Percentiles rank a stretch among this genome's conserved stretches.
phyloP scores from a whole-genome alignment of 148 eudicot species.

The Polygonum maritimum region DNA sequence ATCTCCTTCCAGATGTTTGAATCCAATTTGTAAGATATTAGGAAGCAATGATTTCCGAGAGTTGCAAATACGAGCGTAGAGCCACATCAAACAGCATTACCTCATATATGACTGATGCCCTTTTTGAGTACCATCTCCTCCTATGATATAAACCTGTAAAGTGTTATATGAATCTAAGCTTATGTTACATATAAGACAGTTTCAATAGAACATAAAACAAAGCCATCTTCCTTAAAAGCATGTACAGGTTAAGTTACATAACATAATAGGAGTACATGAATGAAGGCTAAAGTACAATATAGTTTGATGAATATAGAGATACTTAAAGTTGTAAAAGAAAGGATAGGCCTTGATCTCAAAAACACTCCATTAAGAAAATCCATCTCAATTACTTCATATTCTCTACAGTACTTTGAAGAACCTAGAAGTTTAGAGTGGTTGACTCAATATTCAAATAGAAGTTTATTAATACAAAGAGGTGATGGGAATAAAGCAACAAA shows the following conservation, averaged over 20 bases:
- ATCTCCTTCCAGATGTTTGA: slow-evolving; percentile 42
- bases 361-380: too few relatives aligned
- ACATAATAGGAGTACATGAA: not conserved
- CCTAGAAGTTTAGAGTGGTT: not conserved
- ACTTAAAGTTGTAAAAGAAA: not conserved
- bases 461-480: not conserved
- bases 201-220: not conserved
- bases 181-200: not conserved
- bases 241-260: not conserved
- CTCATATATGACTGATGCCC: slow-evolving; percentile 86
- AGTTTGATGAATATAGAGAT: not conserved
- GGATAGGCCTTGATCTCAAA: not conserved
- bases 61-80: not conserved
- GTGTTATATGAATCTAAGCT: not conserved
- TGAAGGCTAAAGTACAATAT: not conserved
- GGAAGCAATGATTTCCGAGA: not conserved
- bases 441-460: not conserved
- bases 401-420: not conserved
- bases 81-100: slow-evolving; percentile 17
- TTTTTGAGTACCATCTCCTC: slow-evolving; percentile 93
- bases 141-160: slow-evolving; percentile 76
- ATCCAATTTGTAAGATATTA: not conserved
- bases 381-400: too few relatives aligned
- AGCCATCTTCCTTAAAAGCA: not conserved
- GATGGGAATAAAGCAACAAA: not conserved